Evolutionary conservation across 2,329 filamentous ascomycete species (phyloP).

Genomic region (Hypoxylon sp.): DNA sequence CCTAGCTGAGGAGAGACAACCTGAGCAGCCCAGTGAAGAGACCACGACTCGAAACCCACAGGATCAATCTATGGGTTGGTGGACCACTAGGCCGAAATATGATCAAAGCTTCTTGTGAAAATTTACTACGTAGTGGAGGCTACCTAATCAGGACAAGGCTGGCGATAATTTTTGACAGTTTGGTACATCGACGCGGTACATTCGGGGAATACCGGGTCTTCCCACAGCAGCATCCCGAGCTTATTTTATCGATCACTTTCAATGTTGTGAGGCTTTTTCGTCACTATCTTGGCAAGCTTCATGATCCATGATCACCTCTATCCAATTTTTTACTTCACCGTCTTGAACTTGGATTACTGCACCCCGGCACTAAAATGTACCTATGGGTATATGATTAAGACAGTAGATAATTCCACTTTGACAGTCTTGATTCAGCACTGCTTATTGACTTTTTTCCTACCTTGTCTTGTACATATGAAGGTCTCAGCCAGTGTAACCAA

Average conservation of each 20-base stretch:
- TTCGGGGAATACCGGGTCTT: constrained; percentile 45
- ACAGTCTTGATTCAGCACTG: neutral
- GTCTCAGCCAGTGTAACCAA: constrained; percentile 4
- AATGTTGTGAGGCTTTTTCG: constrained; percentile 21
- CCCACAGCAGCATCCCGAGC: constrained; percentile 37
- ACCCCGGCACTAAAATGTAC: neutral
- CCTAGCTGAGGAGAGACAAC: constrained; percentile 22
- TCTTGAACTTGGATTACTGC: neutral
- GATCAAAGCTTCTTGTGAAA: constrained; percentile 50
- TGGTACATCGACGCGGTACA: constrained; percentile 21
- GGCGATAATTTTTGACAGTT: constrained; percentile 41
- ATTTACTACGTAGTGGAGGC: constrained; percentile 47
- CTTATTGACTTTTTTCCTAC: constrained; percentile 12
- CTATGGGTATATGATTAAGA: neutral
- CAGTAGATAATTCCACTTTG: neutral
- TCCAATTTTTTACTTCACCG: neutral
- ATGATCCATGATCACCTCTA: constrained; percentile 13
- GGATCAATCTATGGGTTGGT: constrained; percentile 38
- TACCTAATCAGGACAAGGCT: constrained; percentile 57
- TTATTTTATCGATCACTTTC: constrained; percentile 29
- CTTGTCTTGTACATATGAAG: constrained; percentile 3
- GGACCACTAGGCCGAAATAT: constrained; percentile 39
- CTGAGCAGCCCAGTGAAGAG: constrained; percentile 19
- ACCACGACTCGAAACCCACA: constrained; percentile 45
- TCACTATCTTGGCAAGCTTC: constrained; percentile 23